Percentiles rank a stretch among this genome's conserved stretches.
Conservation (phyloP, 2,329 filamentous ascomycete species). For the Ilyonectria destructans region DNA sequence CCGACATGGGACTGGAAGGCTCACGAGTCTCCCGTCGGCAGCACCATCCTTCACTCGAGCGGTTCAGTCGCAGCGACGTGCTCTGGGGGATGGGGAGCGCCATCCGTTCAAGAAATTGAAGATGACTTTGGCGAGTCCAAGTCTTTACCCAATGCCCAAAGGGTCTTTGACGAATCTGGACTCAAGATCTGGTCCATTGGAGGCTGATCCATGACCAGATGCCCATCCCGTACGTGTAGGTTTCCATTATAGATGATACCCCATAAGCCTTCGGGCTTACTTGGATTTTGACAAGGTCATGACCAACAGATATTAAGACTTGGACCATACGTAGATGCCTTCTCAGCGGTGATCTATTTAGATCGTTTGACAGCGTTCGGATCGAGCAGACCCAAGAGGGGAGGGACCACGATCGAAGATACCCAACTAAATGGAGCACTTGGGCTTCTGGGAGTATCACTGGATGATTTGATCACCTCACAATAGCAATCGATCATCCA, state of each 20-base stretch:
- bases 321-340: neutral
- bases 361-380: neutral
- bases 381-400: too few species aligned
- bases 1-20: constrained; percentile 68
- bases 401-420: too few species aligned
- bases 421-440: neutral
- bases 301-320: neutral
- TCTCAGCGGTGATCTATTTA: neutral
- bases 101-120: constrained; percentile 25
- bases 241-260: constrained; percentile 5
- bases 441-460: neutral
- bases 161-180: constrained; percentile 46
- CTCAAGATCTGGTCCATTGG: constrained; percentile 48
- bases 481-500: neutral
- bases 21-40: constrained; percentile 65
- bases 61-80: constrained; percentile 72
- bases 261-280: neutral
- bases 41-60: constrained; percentile 66
- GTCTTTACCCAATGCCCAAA: constrained; percentile 23
- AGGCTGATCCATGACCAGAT: constrained; percentile 19
- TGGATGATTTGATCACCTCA: neutral
- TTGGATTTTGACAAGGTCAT: neutral
- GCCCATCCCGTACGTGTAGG: neutral
- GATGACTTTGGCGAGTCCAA: constrained; percentile 27
- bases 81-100: constrained; percentile 68